Conservation (phyloP, 768 basidiomycete genomes). For the Mycena indigotica region DNA sequence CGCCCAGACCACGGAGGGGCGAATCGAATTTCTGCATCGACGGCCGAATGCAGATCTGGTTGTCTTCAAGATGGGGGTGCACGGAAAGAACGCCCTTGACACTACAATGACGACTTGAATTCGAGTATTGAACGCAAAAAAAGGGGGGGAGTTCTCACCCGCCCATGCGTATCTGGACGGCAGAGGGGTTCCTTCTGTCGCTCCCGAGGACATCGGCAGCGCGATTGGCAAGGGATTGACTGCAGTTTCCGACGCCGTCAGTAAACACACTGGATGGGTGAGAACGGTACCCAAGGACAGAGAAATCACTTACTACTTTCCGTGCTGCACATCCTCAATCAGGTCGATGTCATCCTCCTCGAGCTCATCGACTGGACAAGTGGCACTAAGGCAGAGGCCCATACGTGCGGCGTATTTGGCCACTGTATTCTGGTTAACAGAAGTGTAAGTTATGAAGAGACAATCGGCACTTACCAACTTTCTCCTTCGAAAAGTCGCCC, state of each 20-base stretch:
- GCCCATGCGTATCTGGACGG: constrained; percentile 24
- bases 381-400: constrained; percentile 24
- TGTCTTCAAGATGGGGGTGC: constrained; percentile 15
- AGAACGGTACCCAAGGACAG: too few relatives aligned
- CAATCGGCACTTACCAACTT: constrained; percentile 6
- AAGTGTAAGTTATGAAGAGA: neutral
- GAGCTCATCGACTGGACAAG: constrained; percentile 9
- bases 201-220: constrained; percentile 15
- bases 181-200: constrained; percentile 15
- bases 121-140: neutral
- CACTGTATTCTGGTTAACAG: neutral
- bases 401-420: constrained; percentile 22
- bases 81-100: constrained; percentile 23
- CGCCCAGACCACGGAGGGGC: constrained; percentile 15
- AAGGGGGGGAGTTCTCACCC: too few relatives aligned
- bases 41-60: constrained; percentile 19
- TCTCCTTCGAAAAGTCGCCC: constrained; percentile 19
- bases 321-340: constrained; percentile 11
- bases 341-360: constrained; percentile 7
- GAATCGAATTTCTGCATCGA: constrained; percentile 23
- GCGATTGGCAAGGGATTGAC: constrained; percentile 15
- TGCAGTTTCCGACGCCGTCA: constrained; percentile 24
- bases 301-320: too few relatives aligned
- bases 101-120: neutral
- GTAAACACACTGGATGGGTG: constrained; percentile 11